Conservation (phyloP, 2,329 filamentous ascomycete genomes). For the Cladophialophora carrionii region DNA sequence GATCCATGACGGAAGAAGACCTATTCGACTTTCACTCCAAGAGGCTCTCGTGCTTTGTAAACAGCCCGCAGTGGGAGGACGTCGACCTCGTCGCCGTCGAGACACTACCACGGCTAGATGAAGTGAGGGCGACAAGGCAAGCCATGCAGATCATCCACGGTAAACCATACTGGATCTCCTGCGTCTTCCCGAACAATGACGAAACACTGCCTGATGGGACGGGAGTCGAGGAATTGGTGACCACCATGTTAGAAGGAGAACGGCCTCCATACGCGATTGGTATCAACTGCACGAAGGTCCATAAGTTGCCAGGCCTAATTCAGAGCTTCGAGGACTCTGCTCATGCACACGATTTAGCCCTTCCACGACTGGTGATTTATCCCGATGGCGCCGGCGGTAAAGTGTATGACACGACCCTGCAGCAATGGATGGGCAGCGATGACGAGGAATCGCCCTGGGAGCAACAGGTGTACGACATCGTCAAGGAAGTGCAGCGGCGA, state of each 20-base stretch:
- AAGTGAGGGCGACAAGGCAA: conserved; percentile 61
- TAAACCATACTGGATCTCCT: conserved; percentile 63
- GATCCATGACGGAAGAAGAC: conserved; percentile 49
- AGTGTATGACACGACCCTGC: conserved; percentile 66
- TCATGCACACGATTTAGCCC: conserved; percentile 44
- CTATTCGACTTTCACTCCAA: conserved; percentile 62
- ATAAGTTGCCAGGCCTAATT: conserved; percentile 41
- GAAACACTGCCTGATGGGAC: conserved; percentile 62
- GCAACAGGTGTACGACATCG: conserved; percentile 41
- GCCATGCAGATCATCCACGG: conserved; percentile 45
- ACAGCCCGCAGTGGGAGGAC: conserved; percentile 46
- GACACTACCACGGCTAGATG: conserved; percentile 66
- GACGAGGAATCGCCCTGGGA: conserved; percentile 40
- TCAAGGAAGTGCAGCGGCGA: conserved; percentile 34
- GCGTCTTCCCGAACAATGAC: conserved; percentile 62
- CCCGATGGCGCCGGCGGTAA: conserved; percentile 71
- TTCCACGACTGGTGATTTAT: conserved; percentile 64
- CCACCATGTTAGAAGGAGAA: conserved; percentile 43
- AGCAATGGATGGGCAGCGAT: conserved; percentile 58
- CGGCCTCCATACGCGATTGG: conserved; percentile 63
- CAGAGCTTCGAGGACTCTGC: conserved; percentile 44
- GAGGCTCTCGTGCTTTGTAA: conserved; percentile 57
- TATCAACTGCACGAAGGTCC: conserved; percentile 64
- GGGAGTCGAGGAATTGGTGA: conserved; percentile 50
- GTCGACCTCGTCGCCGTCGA: conserved; percentile 65